Base-by-base conservation (phyloP, 2,329 filamentous ascomycete genomes). In the Fusarium pseudoanthophilum region DNA sequence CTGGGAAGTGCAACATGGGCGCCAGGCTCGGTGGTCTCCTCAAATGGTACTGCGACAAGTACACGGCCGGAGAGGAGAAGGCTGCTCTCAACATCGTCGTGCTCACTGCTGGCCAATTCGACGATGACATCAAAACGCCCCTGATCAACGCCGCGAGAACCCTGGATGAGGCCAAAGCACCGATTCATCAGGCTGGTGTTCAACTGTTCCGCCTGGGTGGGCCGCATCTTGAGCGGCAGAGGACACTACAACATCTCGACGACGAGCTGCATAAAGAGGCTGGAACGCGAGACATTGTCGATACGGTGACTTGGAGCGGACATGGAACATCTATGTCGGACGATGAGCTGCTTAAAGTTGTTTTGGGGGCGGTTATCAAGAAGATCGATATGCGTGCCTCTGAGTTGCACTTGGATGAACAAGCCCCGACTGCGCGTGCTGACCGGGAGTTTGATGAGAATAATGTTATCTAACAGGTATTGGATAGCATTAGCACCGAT, bases 241-340 rank as follows among this genome's bases (percentile, higher is more conserved):
- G 21, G 28, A 67, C 64, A 9, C 13, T 67, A 7, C 64, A 67
- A 20, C 64, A 67, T 28, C 64, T 67, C 10, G 64, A 67, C 7
- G 64, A 67, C 5, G 64, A 67, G 9, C 32, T 67, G 16, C 64
- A 67, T 14, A 67, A 66, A 40, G 64, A 67, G 51, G 64, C 64
- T 52, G 61, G 61, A 34, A 67, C 64, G 1, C 37, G 64, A 52
- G 64, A 67, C 14, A 67, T 67, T 30, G 64, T 67, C 26, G 64
- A 67, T 32, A 66, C 64, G 16, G 64, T 67, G 37, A 67, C 64
- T n/a, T 67, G 64, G 64, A 67, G 64, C n/a, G 64, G 64, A 9
- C 64, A 67, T 8, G 61, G 64, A 3, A 66, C 64, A 36, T 43
- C 61, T 3, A 67, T 67, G 64, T 67, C 64, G 1, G 64, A 67